Conservation (phyloP, 2,329 filamentous ascomycete species). For the Alternaria arbusti region DNA sequence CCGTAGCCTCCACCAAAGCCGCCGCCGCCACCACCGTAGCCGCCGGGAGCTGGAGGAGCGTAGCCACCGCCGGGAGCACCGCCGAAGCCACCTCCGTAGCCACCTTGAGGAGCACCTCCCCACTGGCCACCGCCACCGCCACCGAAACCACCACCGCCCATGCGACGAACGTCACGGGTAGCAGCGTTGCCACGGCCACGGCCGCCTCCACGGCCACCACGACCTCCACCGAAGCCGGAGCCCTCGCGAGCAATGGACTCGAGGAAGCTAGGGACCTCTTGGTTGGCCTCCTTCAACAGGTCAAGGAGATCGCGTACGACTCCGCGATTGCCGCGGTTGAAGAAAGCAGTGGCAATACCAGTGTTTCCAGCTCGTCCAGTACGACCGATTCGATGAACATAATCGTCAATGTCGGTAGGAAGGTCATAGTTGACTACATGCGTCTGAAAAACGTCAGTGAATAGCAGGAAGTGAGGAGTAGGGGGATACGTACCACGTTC, state of each 20-base stretch:
- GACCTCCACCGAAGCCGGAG: slow-evolving; percentile 77
- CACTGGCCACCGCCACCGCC: slow-evolving; percentile 52
- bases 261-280: slow-evolving; percentile 91
- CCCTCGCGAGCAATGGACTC: slow-evolving; percentile 97
- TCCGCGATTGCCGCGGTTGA: slow-evolving; percentile 99
- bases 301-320: slow-evolving; percentile 96
- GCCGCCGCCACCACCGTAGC: slow-evolving; percentile 49
- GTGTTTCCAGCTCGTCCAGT: slow-evolving; percentile 99
- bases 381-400: slow-evolving; percentile 99
- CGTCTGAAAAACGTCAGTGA: too few relatives aligned
- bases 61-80: slow-evolving; percentile 49
- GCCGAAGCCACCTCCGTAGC: slow-evolving; percentile 65
- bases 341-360: slow-evolving; percentile 97
- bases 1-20: slow-evolving; percentile 65
- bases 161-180: slow-evolving; percentile 84
- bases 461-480: too few relatives aligned
- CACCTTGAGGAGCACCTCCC: slow-evolving; percentile 36
- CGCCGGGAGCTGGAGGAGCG: slow-evolving; percentile 54
- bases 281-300: slow-evolving; percentile 98
- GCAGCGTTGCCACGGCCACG: slow-evolving; percentile 72
- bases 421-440: slow-evolving; percentile 99
- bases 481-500: too few relatives aligned
- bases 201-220: slow-evolving; percentile 70
- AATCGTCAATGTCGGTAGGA: slow-evolving; percentile 98
- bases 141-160: slow-evolving; percentile 63